Evolutionary conservation across 1,139 yeast genomes (phyloP).

Genomic region (Pneumocystis murina): DNA sequence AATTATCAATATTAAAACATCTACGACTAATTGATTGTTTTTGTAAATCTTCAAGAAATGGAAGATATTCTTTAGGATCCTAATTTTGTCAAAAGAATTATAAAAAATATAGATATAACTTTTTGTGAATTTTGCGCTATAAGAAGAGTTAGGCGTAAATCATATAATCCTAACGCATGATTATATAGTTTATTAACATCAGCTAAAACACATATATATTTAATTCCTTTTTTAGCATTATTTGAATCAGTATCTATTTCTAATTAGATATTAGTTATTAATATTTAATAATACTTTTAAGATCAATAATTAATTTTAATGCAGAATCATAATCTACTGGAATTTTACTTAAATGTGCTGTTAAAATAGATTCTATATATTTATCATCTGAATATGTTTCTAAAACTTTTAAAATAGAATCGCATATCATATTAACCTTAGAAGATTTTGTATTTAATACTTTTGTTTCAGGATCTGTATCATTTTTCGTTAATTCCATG

Average conservation of each 20-base stretch:
- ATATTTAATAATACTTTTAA: slow-evolving; percentile 8
- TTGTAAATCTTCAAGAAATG: slow-evolving; percentile 71
- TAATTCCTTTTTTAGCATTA: slow-evolving; percentile 41
- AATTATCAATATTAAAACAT: slow-evolving; percentile 64
- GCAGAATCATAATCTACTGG: slow-evolving; percentile 80
- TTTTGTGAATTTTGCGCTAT: slow-evolving; percentile 94
- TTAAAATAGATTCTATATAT: slow-evolving; percentile 64
- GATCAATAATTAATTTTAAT: slow-evolving; percentile 35
- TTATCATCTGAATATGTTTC: slow-evolving; percentile 36
- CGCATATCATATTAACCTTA: slow-evolving; percentile 68
- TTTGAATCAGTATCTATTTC: slow-evolving; percentile 16
- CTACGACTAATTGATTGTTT: slow-evolving; percentile 51
- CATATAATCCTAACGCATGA: slow-evolving; percentile 68
- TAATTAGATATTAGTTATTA: slow-evolving; percentile 15
- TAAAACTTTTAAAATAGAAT: slow-evolving; percentile 47
- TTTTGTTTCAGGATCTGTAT: not conserved
- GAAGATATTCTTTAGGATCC: slow-evolving; percentile 92
- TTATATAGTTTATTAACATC: slow-evolving; percentile 75
- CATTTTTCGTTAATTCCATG: slow-evolving; percentile 36
- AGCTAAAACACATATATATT: slow-evolving; percentile 77
- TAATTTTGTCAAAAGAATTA: not conserved
- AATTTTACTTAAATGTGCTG: slow-evolving; percentile 81
- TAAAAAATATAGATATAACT: slow-evolving; percentile 12
- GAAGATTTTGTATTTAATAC: slow-evolving; percentile 17
- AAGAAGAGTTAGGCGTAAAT: slow-evolving; percentile 60